A percentile compares a stretch with the other conserved stretches of the same genome.
These are phyloP conservation scores for Xylariales sp. DNA, from an alignment of 2,329 filamentous ascomycete species.

Conservation along the genomic window DNA sequence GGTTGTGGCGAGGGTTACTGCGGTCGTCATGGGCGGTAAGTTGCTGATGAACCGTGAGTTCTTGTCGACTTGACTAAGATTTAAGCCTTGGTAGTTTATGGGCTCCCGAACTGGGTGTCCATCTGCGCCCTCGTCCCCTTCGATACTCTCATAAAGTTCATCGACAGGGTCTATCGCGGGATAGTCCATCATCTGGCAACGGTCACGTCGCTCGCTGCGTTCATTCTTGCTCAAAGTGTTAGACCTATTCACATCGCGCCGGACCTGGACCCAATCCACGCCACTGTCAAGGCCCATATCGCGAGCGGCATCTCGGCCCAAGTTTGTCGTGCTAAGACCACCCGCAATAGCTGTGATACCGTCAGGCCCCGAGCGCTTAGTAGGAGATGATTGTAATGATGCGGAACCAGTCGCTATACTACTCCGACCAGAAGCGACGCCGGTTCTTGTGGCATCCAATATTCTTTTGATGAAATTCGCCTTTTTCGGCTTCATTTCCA, in stretches of 20 bases:
- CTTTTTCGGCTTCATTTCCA: constrained; percentile 73
- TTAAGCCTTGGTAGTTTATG: constrained; percentile 82
- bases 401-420: constrained; percentile 76
- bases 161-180: constrained; percentile 90
- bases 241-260: constrained; percentile 93
- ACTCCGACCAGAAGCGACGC: constrained; percentile 87
- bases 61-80: constrained; percentile 91
- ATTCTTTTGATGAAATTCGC: constrained; percentile 96
- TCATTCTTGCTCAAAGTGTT: constrained; percentile 94
- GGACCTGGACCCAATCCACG: constrained; percentile 96
- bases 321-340: constrained; percentile 52
- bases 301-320: constrained; percentile 65
- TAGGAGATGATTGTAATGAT: constrained; percentile 57
- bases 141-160: constrained; percentile 82
- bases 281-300: constrained; percentile 75
- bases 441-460: constrained; percentile 92
- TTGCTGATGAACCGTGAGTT: constrained; percentile 90
- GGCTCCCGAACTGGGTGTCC: constrained; percentile 85
- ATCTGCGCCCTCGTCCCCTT: constrained; percentile 91
- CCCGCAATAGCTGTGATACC: constrained; percentile 61
- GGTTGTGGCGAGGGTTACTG: constrained; percentile 84
- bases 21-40: constrained; percentile 83
- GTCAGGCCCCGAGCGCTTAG: constrained; percentile 56
- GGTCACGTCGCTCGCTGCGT: constrained; percentile 82
- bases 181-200: constrained; percentile 94